Evolutionary conservation across 2,329 filamentous ascomycete species (phyloP), one percentile per base, ranked within the genome.

Genomic region (Hirsutella thompsonii): DNA sequence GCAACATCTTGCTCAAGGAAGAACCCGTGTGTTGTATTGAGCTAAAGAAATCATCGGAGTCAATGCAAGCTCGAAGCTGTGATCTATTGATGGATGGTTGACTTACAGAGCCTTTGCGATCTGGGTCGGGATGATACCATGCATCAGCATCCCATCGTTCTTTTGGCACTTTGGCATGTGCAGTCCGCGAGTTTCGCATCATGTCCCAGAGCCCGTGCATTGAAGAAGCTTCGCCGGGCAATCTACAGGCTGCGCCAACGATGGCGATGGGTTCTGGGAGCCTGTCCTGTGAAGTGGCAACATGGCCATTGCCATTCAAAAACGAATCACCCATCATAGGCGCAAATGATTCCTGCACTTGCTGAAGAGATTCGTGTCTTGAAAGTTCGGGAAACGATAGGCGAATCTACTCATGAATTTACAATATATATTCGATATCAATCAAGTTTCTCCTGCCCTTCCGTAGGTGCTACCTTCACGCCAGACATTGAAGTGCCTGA

Each of bases 161-260:
- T 8, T 40, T 34, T 3, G 57, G 57, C 2, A 60, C 50, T 9
- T 38, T 40, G 20, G 47, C 48, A 8, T 47, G 46, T 4, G 45
- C 52, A 38, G 50, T 49, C 8, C 42, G 45, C 14, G 52, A 51
- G 32, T 57, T 55, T 36, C 51, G 13, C 0, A 62, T 46, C 5
- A 61, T 45, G 38, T 58, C 50, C 57, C 57, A 62, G 30, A 53
- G 56, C 2, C 46, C 47, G 13, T 47, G 37, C 0, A 50, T 41
- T 29, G 49, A 48, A 2, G 43, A 38, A 9, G 60, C 46, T 3
- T 49, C 48, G 4, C 57, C 56, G 1, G 57, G 56, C 6, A 60
- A 49, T 8, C 56, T 50, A 42, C 56, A 47, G 2, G 46, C 57
- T 46, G 57, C 53, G 18, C 57, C 57, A 16, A 53, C 44, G 33